These are phyloP conservation scores for Fonsecaea nubica DNA, from an alignment of 2,329 filamentous ascomycete species.

Conservation along the genomic window DNA sequence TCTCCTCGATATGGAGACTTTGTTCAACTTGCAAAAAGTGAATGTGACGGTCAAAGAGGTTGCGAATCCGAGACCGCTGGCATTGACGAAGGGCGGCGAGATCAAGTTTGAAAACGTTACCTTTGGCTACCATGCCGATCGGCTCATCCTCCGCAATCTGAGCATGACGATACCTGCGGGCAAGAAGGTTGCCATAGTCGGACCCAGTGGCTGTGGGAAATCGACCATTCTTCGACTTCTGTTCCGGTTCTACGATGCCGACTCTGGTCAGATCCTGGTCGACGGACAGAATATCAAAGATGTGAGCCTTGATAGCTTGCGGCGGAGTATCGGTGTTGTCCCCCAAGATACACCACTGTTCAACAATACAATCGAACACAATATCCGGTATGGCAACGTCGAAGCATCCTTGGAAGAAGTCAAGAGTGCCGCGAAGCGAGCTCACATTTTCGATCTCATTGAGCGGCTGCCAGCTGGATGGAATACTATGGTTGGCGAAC, in stretches of 20 bases:
- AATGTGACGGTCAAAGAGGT: constrained; percentile 85
- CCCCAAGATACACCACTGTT: constrained; percentile 97
- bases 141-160: constrained; percentile 84
- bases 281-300: constrained; percentile 91
- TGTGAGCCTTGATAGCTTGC: constrained; percentile 80
- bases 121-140: constrained; percentile 87
- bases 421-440: constrained; percentile 76
- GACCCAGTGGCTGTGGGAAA: constrained; percentile 94
- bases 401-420: constrained; percentile 76
- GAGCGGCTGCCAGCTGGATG: constrained; percentile 78
- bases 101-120: constrained; percentile 94
- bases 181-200: constrained; percentile 94
- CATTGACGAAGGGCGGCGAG: constrained; percentile 78
- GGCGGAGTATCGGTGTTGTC: constrained; percentile 88
- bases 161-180: constrained; percentile 90
- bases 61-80: constrained; percentile 73
- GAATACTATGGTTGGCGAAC: constrained; percentile 84
- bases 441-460: constrained; percentile 86
- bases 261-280: constrained; percentile 82
- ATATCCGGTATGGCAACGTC: constrained; percentile 90
- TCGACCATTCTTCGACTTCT: constrained; percentile 88
- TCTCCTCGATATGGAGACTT: constrained; percentile 95
- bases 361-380: constrained; percentile 94
- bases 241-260: constrained; percentile 93
- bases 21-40: constrained; percentile 97